phyloP scores from a whole-genome alignment of 2,329 filamentous ascomycete species.

The Clarireedia paspali region DNA sequence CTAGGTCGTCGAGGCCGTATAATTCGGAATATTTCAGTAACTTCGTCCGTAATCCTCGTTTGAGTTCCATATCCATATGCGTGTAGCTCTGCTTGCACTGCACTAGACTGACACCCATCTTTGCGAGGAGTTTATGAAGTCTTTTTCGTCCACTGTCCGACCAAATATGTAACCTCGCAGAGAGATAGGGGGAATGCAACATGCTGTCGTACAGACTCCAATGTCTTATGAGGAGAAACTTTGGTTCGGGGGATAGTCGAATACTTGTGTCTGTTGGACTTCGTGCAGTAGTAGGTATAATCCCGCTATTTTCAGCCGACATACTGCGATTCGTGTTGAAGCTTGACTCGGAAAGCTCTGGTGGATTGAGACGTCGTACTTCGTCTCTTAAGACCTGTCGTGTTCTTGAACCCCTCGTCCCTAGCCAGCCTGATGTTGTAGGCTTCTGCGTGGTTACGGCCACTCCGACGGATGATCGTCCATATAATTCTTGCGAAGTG shows the following conservation, averaged over 20 bases:
- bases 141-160: constrained; percentile 81
- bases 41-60: constrained; percentile 76
- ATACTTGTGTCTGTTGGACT: constrained; percentile 90
- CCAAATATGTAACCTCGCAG: constrained; percentile 89
- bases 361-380: constrained; percentile 85
- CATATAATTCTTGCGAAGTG: constrained; percentile 87
- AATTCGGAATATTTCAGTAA: constrained; percentile 85
- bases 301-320: constrained; percentile 61
- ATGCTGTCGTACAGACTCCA: constrained; percentile 99
- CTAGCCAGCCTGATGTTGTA: constrained; percentile 65
- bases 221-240: constrained; percentile 85
- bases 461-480: constrained; percentile 73
- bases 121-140: constrained; percentile 87
- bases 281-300: constrained; percentile 81
- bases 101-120: constrained; percentile 92
- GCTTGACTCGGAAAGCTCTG: constrained; percentile 48
- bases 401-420: constrained; percentile 73
- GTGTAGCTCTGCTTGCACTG: constrained; percentile 95
- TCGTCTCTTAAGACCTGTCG: constrained; percentile 85
- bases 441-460: constrained; percentile 53
- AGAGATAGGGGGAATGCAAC: constrained; percentile 93
- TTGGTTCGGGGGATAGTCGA: constrained; percentile 84
- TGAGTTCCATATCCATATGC: constrained; percentile 97
- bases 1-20: constrained; percentile 89
- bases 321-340: constrained; percentile 52